Percentiles rank a stretch among this genome's conserved stretches.
phyloP scores from a whole-genome alignment of 139 green algal genomes.

The Yamagishiella unicocca region DNA sequence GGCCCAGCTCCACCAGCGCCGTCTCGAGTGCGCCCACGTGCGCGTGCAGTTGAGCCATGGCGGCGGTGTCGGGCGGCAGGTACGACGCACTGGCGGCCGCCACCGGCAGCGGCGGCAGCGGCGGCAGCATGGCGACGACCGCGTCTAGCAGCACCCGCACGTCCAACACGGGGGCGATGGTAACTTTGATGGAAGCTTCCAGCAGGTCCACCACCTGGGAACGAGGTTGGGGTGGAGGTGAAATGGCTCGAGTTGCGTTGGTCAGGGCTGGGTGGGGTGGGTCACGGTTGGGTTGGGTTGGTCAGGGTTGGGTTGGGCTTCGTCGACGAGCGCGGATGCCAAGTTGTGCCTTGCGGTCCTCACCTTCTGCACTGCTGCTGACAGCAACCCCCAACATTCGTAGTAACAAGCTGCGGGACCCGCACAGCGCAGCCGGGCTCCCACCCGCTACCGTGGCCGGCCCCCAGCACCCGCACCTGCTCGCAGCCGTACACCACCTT shows the following conservation, averaged over 20 bases:
- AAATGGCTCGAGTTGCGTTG: background rate
- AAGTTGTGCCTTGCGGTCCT: too few species aligned
- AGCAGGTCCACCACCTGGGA: background rate
- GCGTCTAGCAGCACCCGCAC: background rate
- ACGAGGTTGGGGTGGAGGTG: background rate
- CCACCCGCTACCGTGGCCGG: too few species aligned
- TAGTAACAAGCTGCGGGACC: too few species aligned
- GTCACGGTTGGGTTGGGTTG: too few species aligned
- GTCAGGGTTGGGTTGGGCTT: too few species aligned
- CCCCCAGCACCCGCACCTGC: constrained; percentile 10
- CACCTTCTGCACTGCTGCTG: too few species aligned
- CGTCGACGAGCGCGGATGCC: too few species aligned
- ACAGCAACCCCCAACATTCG: too few species aligned
- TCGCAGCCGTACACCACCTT: constrained; percentile 20
- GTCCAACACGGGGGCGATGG: background rate
- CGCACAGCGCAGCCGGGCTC: too few species aligned
- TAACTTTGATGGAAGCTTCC: background rate
- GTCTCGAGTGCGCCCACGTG: constrained; percentile 5
- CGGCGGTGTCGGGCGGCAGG: background rate
- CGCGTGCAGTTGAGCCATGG: background rate
- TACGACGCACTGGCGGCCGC: background rate
- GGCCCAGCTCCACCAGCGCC: background rate
- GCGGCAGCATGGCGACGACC: background rate
- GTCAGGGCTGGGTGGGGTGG: background rate
- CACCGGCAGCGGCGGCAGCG: background rate